Evolutionary conservation across 768 basidiomycete species (phyloP), one percentile per base, ranked within the genome.

Genomic region (Infundibulicybe gibba): DNA sequence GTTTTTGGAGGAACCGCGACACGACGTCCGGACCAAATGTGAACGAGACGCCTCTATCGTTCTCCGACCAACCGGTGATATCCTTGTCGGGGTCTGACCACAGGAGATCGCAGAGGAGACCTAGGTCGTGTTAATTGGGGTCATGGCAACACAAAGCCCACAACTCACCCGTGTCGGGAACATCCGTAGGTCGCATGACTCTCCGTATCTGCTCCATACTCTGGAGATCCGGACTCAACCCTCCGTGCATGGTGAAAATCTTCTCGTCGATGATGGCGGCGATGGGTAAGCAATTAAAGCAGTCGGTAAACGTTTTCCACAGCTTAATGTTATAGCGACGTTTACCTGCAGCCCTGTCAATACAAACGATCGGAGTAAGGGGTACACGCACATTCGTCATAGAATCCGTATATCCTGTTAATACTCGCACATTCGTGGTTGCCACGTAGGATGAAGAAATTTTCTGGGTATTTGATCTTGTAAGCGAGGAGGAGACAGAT

Each of bases 401-500:
- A 99, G 74, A 99, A 99, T 48, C 95, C 95, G 70, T 99, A 99
- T 71, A 99, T 98, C 67, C 95, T 80, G 77, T 98, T 99, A 75
- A 99, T 98, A 68, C 91, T 93, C 54, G 95, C 95, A 64, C 95
- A 97, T 71, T 99, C 95, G 69, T 99, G 95, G 73, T 99, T 99
- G 58, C 95, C 95, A 60, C 95, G 78, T 52, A 99, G 81, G 67
- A 99, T 94, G 76, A 99, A 99, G 76, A 99, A 99, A 78, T 99
- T 99, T 82, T 99, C 95, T 44, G 95, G 95, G 77, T 97, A 99
- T 80, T 98, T 99, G 79, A 95, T 95, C 81, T 99, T 99, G 88
- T 99, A 99, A 40, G 95, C 94, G 56, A 99, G 84, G 49, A 99
- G 79, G 40, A 99, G 84, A 66, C 95, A 97, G 66, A 99, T 99